Conservation (phyloP, 352 stramenopile species). For the Sclerospora graminicola region DNA sequence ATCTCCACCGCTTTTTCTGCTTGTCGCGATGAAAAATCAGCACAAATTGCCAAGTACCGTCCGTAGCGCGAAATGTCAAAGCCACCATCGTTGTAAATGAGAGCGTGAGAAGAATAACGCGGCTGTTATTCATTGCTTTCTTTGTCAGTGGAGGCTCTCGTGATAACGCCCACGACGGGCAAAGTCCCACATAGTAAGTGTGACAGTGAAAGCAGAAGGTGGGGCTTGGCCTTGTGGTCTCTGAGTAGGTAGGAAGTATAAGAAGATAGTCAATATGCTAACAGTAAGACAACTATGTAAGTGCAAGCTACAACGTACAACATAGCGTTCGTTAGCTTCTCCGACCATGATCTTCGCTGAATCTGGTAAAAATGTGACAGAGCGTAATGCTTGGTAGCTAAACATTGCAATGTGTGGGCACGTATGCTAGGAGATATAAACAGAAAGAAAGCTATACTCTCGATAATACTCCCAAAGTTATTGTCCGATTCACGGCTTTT, state of each 20-base stretch:
- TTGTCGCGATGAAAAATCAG: conserved; percentile 88
- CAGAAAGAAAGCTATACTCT: no score
- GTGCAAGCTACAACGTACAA: conserved; percentile 27
- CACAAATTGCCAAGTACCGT: conserved; percentile 90
- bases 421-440: conserved; percentile 41
- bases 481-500: no score
- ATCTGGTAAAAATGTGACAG: conserved; percentile 89
- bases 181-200: conserved; percentile 92
- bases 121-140: conserved; percentile 81
- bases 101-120: conserved; percentile 83
- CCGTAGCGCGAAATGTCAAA: conserved; percentile 95
- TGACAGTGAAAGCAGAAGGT: conserved; percentile 88
- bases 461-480: no score
- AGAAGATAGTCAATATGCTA: background rate
- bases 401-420: conserved; percentile 82
- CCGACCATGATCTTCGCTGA: conserved; percentile 90
- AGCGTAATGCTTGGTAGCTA: conserved; percentile 86
- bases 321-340: conserved; percentile 87
- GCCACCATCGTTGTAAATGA: conserved; percentile 97
- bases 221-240: conserved; percentile 61
- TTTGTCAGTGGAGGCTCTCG: conserved; percentile 58
- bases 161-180: conserved; percentile 64
- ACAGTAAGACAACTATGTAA: background rate
- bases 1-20: conserved; percentile 80
- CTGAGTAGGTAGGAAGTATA: conserved; percentile 17